These are phyloP conservation scores for Myriangium duriaei DNA, from an alignment of 2,329 filamentous ascomycete species.

Conservation along the genomic window DNA sequence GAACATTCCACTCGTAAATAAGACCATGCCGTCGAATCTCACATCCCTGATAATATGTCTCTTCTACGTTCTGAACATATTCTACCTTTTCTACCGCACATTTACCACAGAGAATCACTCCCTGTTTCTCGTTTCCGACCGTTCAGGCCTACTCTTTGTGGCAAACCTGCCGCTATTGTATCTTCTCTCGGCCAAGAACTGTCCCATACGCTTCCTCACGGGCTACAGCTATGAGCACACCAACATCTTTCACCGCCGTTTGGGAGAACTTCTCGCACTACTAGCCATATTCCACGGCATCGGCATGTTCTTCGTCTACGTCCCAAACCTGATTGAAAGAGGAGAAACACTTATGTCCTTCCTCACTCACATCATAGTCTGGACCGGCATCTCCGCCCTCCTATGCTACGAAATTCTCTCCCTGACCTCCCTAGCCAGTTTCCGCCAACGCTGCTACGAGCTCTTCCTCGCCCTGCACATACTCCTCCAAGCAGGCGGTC, in stretches of 20 bases:
- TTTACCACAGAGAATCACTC: no score
- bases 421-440: constrained; percentile 47
- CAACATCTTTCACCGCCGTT: constrained; percentile 52
- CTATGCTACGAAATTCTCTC: constrained; percentile 49
- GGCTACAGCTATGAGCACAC: constrained; percentile 54
- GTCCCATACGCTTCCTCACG: constrained; percentile 48
- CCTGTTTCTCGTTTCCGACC: constrained; percentile 47
- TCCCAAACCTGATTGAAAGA: constrained; percentile 34
- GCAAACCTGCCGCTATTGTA: constrained; percentile 45
- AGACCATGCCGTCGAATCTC: constrained; percentile 44
- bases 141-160: constrained; percentile 41
- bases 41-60: constrained; percentile 40
- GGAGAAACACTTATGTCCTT: constrained; percentile 35
- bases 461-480: constrained; percentile 49
- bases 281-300: constrained; percentile 43
- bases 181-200: constrained; percentile 53
- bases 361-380: constrained; percentile 39
- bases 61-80: constrained; percentile 44
- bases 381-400: constrained; percentile 44
- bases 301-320: constrained; percentile 45
- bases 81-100: constrained; percentile 48
- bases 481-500: constrained; percentile 41
- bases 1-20: constrained; percentile 45
- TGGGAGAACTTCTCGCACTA: constrained; percentile 51
- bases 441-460: constrained; percentile 51